Evolutionary conservation across 805 yeast genomes (phyloP), one percentile per base, ranked within the genome.

Genomic region (Scheffersomyces stipitis): DNA sequence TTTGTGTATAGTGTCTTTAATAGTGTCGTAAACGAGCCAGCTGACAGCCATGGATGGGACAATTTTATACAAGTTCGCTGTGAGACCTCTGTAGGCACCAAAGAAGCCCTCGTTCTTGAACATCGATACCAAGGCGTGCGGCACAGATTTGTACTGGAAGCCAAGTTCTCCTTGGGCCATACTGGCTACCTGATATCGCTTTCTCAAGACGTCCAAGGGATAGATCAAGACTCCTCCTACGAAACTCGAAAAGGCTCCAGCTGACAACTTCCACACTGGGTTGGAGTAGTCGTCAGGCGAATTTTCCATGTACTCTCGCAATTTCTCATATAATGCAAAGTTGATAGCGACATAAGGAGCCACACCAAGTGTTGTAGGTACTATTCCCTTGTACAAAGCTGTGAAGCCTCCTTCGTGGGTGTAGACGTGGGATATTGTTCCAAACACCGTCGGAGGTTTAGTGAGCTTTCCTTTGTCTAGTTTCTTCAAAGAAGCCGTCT

Each of bases 31-130:
- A 43, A 86, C 80, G 49, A 89, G 69, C 96, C 97, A 91, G 42
- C 91, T 87, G 13, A 90, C 88, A 3, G 98, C 98, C 90, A 93
- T 91, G 10, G 93, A 81, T 0, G 98, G 97, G 31, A 88, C 85
- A 3, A 91, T 93, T 57, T 90, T 91, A 70, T 86, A 82, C 57
- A 87, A 69, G 54, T 88, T 88, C 1, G 95, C 93, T 2, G 80
- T 72, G 58, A 83, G 68, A 0, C 91, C 91, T 51, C 78, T 82
- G 64, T 82, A 84, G 26, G 84, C 76, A 1, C 90, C 91, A 30
- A 58, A 65, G 33, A 72, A 66, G 1, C 97, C 97, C 59, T 91
- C 98, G 15, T 71, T 64, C 44, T 63, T 71, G 40, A 83, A 80
- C 26, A 91, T 87, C 4, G 83, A 75, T 3, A 63, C 56, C 22